These are phyloP conservation scores for Yarrowia deformans DNA, from an alignment of 805 yeast genomes.

Conservation along the genomic window DNA sequence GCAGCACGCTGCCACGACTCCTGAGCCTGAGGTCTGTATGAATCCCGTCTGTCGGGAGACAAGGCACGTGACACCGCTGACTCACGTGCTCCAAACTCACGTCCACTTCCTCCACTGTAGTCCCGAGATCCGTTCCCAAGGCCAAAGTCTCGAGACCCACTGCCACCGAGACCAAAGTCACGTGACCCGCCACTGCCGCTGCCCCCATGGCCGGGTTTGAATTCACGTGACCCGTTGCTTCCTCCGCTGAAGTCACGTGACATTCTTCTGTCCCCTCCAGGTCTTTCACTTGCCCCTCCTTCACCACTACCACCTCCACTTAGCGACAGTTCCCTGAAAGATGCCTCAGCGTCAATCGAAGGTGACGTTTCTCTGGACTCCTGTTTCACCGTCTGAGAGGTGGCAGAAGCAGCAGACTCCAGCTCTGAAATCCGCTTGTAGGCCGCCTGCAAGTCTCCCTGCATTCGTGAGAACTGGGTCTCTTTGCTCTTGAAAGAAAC, in stretches of 20 bases:
- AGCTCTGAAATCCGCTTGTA: slow-evolving; percentile 61
- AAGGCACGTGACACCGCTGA: slow-evolving; percentile 5
- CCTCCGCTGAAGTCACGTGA: slow-evolving; percentile 17
- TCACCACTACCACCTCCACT: slow-evolving; percentile 5
- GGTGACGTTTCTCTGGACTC: slow-evolving; percentile 31
- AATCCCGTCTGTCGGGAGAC: slow-evolving; percentile 30
- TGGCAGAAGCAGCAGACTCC: slow-evolving; percentile 5
- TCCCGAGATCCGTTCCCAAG: background rate
- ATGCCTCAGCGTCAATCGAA: slow-evolving; percentile 21
- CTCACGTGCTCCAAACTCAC: slow-evolving; percentile 10
- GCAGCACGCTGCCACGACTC: slow-evolving; percentile 81
- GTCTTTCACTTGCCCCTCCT: background rate
- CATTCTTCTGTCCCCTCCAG: slow-evolving; percentile 2
- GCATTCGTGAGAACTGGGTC: slow-evolving; percentile 66
- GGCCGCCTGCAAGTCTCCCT: slow-evolving; percentile 67
- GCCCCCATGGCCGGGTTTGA: slow-evolving; percentile 5
- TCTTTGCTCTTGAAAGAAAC: slow-evolving; percentile 70
- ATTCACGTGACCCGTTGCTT: slow-evolving; percentile 7
- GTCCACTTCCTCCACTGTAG: background rate
- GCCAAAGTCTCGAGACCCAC: slow-evolving; percentile 1
- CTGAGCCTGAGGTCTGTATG: slow-evolving; percentile 36
- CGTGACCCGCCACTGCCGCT: background rate
- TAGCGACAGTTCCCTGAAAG: slow-evolving; percentile 15
- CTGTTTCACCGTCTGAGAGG: background rate
- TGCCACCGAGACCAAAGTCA: slow-evolving; percentile 1